Conservation (phyloP, 2,329 filamentous ascomycete species). For the Lasiodiplodia sp. region DNA sequence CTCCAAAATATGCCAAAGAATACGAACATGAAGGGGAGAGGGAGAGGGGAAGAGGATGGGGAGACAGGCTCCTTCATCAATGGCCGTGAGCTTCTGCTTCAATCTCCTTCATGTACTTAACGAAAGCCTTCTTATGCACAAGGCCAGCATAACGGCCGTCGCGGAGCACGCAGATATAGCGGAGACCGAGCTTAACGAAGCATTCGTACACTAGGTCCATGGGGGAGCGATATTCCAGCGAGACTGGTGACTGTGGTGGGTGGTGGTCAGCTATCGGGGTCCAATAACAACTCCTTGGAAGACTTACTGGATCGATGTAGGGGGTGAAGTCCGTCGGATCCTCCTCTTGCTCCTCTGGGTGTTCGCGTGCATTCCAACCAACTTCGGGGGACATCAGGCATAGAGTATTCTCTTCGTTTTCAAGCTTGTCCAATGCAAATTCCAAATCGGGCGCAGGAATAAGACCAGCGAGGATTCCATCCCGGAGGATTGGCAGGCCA, state of each 20-base stretch:
- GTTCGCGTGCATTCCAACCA: conserved; percentile 48
- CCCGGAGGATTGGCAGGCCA: conserved; percentile 82
- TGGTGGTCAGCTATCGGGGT: conserved; percentile 30
- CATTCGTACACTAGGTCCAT: conserved; percentile 97
- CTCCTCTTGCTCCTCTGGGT: conserved; percentile 62
- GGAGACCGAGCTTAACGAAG: conserved; percentile 89
- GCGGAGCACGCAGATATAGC: conserved; percentile 88
- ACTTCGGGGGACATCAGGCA: conserved; percentile 82
- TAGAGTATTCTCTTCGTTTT: conserved; percentile 73
- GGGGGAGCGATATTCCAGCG: conserved; percentile 85
- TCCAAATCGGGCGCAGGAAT: conserved; percentile 95
- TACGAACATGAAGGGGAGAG: not conserved
- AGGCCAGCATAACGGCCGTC: conserved; percentile 89
- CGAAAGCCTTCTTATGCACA: conserved; percentile 96
- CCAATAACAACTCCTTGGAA: not conserved
- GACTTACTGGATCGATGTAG: conserved; percentile 83
- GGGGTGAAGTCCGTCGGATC: conserved; percentile 86
- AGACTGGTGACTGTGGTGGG: conserved; percentile 72
- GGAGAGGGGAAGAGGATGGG: not conserved
- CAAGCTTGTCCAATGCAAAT: conserved; percentile 85
- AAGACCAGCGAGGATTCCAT: conserved; percentile 82
- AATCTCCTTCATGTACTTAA: conserved; percentile 88
- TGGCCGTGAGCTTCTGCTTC: conserved; percentile 58
- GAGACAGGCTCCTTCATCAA: not conserved
- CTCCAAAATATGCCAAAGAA: not conserved